Base-by-base conservation (phyloP, 2,329 filamentous ascomycete species). In the Uncinocarpus reesii region DNA sequence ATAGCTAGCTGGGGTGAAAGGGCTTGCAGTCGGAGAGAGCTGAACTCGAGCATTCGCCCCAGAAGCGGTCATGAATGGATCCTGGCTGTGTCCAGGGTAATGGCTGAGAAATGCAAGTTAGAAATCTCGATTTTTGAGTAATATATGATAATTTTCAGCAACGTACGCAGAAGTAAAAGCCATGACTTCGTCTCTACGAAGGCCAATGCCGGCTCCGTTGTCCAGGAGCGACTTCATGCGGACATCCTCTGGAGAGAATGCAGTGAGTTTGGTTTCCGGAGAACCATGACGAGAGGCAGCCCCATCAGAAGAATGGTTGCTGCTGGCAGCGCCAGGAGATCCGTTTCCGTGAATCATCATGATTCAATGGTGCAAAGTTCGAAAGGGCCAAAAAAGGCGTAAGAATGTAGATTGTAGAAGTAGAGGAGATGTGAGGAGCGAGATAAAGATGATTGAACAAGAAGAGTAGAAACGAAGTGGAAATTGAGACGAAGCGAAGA, bases 1-100 rank as follows among this genome's bases (percentile, higher is more conserved):
- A 46, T 57, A 54, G 13, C 58, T 58, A 44, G 71, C 64, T 4
- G 81, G 81, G 13, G 72, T 76, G 55, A 85, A 85, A 1, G 72
- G 60, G 1, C 75, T 77, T 1, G 81, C 80, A 5, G 76, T 81
- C 1, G 82, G 78, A 3, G 81, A 84, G 18, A 86, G 65, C 54
- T 77, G 58, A 15, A 49, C 48, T 31, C 55, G 54, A 18, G 37
- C 53, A 44, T 55, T 49, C 20, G 52, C 36, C n/a, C 42, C 41
- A 21, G 54, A 38, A 32, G 58, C 52, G 28, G 55, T 52, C 44
- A 56, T 49, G 52, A 65, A 65, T 11, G 62, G 62, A 51, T 65
- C 60, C 34, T 58, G 49, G n/a, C 53, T 53, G 34, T 50, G 53
- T 35, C 28, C 60, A 20, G 24, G 13, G 18, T 11, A 11, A 18